These are phyloP conservation scores for Multifurca ochricompacta DNA, from an alignment of 768 basidiomycete species.

Conservation along the genomic window DNA sequence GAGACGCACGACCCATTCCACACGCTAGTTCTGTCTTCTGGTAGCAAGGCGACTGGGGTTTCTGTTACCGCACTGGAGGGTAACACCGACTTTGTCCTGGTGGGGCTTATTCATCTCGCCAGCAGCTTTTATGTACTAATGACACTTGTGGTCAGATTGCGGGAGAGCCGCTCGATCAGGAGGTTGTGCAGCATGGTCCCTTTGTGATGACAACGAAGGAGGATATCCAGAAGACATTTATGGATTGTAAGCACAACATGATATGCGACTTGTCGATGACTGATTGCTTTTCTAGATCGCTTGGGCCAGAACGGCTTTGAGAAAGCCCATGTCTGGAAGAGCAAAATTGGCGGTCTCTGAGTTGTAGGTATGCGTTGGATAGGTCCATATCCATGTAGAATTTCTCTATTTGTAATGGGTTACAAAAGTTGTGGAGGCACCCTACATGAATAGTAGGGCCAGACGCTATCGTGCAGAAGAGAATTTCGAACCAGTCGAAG, in stretches of 20 bases:
- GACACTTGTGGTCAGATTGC: constrained; percentile 44
- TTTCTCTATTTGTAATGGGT: too few species aligned
- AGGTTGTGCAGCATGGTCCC: constrained; percentile 80
- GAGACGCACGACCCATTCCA: constrained; percentile 52
- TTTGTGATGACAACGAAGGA: constrained; percentile 79
- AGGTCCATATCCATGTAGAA: background rate
- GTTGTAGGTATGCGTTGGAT: background rate
- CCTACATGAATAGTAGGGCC: too few species aligned
- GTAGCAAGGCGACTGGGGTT: constrained; percentile 57
- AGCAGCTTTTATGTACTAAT: background rate
- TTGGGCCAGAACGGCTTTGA: constrained; percentile 83
- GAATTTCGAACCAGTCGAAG: too few species aligned
- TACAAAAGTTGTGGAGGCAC: too few species aligned
- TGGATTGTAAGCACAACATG: constrained; percentile 54
- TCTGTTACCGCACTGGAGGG: constrained; percentile 48
- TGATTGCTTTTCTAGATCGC: constrained; percentile 43
- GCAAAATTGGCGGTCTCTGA: constrained; percentile 51
- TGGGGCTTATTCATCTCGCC: constrained; percentile 26
- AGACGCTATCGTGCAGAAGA: too few species aligned
- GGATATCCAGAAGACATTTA: constrained; percentile 75
- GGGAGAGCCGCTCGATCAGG: constrained; percentile 84
- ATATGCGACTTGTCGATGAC: background rate
- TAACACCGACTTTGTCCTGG: constrained; percentile 69
- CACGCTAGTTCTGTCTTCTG: constrained; percentile 74
- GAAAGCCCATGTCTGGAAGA: constrained; percentile 80